Evolutionary conservation across 805 yeast genomes (phyloP).

Genomic region (Candida mattraensis): DNA sequence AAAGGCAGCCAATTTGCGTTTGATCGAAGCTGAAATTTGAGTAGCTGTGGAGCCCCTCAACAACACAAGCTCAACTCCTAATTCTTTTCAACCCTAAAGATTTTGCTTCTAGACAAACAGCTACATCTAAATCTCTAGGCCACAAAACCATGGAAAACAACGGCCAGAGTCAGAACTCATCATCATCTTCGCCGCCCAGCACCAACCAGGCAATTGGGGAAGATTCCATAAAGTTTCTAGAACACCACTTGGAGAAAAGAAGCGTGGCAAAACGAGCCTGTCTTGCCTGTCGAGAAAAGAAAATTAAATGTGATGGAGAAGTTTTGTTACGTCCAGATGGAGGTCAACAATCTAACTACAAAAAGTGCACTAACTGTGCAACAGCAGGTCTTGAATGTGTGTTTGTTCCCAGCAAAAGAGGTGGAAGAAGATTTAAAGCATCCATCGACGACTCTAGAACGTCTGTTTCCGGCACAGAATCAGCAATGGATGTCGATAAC

Average conservation of each 20-base stretch:
- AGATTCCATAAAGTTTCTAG: conserved; percentile 9
- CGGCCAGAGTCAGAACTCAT: too few species aligned
- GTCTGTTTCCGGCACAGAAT: conserved; percentile 3
- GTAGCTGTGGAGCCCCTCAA: too few species aligned
- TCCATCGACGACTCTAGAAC: conserved; percentile 9
- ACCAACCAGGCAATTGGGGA: conserved; percentile 3
- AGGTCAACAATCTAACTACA: conserved; percentile 9
- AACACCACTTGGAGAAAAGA: conserved; percentile 31
- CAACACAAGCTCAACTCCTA: too few species aligned
- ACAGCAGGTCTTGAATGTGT: conserved; percentile 48
- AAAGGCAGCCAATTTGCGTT: too few species aligned
- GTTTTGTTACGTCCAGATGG: conserved; percentile 22
- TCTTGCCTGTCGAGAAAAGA: conserved; percentile 61
- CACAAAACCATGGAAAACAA: too few species aligned
- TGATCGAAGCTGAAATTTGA: too few species aligned
- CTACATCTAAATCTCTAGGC: too few species aligned
- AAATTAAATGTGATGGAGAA: conserved; percentile 68
- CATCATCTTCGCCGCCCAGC: conserved; percentile 3
- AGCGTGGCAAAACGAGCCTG: conserved; percentile 64
- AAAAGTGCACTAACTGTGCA: conserved; percentile 51
- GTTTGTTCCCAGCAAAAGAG: conserved; percentile 56
- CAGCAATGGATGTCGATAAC: background rate
- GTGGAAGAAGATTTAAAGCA: conserved; percentile 50
- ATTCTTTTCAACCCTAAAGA: too few species aligned
- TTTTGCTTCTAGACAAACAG: too few species aligned